Percentiles rank a stretch among this genome's conserved stretches.
phyloP scores from a whole-genome alignment of 164 flowering plant species.

The Vitis amurensis region DNA sequence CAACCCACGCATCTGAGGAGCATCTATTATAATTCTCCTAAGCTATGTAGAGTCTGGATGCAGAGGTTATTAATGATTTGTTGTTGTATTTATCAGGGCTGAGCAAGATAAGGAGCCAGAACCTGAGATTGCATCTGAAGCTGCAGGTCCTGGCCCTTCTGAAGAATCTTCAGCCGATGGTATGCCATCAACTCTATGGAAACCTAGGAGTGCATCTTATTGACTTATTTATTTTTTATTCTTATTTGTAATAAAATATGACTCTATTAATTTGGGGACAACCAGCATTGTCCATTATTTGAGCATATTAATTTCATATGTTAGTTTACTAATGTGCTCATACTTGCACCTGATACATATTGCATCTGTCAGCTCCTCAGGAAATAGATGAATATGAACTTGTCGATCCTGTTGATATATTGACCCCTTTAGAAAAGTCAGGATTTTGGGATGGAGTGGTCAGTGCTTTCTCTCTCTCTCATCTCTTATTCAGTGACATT shows the following conservation, averaged over 20 bases:
- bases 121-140: slow-evolving; percentile 67
- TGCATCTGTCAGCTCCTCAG: slow-evolving; percentile 63
- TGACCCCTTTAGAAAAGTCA: slow-evolving; percentile 90
- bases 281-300: not conserved
- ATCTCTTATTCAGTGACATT: not conserved
- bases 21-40: too few species aligned
- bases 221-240: not conserved
- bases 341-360: slow-evolving; percentile 6
- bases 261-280: too few species aligned
- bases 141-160: slow-evolving; percentile 57
- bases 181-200: slow-evolving; percentile 27
- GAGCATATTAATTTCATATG: not conserved
- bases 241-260: too few species aligned
- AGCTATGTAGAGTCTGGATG: too few species aligned
- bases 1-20: too few species aligned
- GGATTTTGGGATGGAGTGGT: slow-evolving; percentile 99
- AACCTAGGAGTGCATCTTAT: too few species aligned
- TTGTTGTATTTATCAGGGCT: slow-evolving; percentile 46
- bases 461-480: slow-evolving; percentile 28
- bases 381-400: slow-evolving; percentile 98
- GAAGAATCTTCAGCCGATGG: slow-evolving; percentile 74
- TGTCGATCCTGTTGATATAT: slow-evolving; percentile 96
- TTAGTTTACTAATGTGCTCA: not conserved
- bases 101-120: slow-evolving; percentile 99
- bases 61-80: not conserved